These are phyloP conservation scores for Hanseniaspora guilliermondii DNA, from an alignment of 805 yeast species.

Conservation along the genomic window DNA sequence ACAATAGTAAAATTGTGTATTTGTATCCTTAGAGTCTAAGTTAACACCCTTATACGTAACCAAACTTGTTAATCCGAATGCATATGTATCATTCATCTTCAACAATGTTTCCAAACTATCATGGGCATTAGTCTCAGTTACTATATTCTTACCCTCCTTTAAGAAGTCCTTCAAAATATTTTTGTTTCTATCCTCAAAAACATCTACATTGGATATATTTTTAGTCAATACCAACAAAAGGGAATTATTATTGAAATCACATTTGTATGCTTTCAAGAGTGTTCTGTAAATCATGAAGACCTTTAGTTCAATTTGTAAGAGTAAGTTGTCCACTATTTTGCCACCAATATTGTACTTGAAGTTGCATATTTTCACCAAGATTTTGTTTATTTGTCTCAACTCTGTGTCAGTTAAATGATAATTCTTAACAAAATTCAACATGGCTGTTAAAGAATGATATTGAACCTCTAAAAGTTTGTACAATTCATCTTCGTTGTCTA, in stretches of 20 bases:
- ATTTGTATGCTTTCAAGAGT: slow-evolving; percentile 25
- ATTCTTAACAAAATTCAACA: slow-evolving; percentile 39
- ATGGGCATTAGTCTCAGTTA: slow-evolving; percentile 17
- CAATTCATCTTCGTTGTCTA: slow-evolving; percentile 28
- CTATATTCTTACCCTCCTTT: slow-evolving; percentile 18
- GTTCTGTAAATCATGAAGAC: slow-evolving; percentile 35
- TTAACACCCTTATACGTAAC: slow-evolving; percentile 22
- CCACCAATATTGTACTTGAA: slow-evolving; percentile 23
- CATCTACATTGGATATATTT: slow-evolving; percentile 36
- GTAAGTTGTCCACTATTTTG: slow-evolving; percentile 23
- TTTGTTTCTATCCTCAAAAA: slow-evolving; percentile 16
- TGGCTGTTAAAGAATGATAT: slow-evolving; percentile 45
- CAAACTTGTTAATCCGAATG: slow-evolving; percentile 45
- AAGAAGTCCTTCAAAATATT: slow-evolving; percentile 11
- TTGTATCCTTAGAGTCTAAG: background rate
- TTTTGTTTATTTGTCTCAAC: slow-evolving; percentile 35
- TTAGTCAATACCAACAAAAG: slow-evolving; percentile 30
- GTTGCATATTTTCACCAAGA: slow-evolving; percentile 36
- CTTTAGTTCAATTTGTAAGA: slow-evolving; percentile 33
- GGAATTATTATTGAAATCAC: slow-evolving; percentile 33
- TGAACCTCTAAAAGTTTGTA: slow-evolving; percentile 39
- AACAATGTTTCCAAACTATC: slow-evolving; percentile 20
- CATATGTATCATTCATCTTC: slow-evolving; percentile 31
- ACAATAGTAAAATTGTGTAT: slow-evolving; percentile 20
- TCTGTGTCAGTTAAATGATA: slow-evolving; percentile 31